A percentile compares a stretch with the other conserved stretches of the same genome.
phyloP scores from a whole-genome alignment of 495 filamentous ascomycete species.

The Recurvomyces mirabilis region DNA sequence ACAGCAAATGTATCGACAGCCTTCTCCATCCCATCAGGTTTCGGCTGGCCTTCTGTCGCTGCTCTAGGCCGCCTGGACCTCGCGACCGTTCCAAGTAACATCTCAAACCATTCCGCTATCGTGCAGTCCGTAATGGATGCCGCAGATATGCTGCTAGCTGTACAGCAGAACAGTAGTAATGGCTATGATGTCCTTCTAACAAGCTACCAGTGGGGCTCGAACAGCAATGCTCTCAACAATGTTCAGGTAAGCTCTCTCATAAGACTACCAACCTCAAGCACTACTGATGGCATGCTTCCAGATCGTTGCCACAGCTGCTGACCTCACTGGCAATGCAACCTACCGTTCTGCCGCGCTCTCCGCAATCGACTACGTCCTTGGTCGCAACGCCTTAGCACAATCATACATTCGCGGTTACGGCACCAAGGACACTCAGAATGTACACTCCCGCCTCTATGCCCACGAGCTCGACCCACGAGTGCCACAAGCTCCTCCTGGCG shows the following conservation, averaged over 20 bases:
- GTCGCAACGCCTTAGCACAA: slow-evolving; percentile 14
- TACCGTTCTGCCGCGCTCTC: slow-evolving; percentile 10
- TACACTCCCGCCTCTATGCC: slow-evolving; percentile 13
- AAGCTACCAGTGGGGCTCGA: slow-evolving; percentile 13
- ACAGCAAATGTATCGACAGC: slow-evolving; percentile 2
- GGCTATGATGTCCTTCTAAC: slow-evolving; percentile 8
- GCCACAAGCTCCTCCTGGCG: slow-evolving; percentile 9
- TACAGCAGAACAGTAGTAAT: slow-evolving; percentile 10
- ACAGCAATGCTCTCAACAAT: slow-evolving; percentile 16
- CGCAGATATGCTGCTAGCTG: slow-evolving; percentile 9
- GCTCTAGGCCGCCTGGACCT: slow-evolving; percentile 10
- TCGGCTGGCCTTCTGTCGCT: slow-evolving; percentile 10
- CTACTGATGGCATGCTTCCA: too few relatives aligned
- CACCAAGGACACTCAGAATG: slow-evolving; percentile 9
- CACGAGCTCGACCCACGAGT: slow-evolving; percentile 5
- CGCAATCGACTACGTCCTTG: slow-evolving; percentile 17
- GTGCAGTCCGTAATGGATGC: slow-evolving; percentile 13
- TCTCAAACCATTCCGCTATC: slow-evolving; percentile 11
- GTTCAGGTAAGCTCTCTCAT: slow-evolving; percentile 3
- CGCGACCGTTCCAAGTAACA: slow-evolving; percentile 14
- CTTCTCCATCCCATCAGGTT: slow-evolving; percentile 11
- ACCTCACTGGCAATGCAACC: slow-evolving; percentile 10
- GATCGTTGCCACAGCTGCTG: slow-evolving; percentile 13
- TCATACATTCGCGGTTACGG: slow-evolving; percentile 13
- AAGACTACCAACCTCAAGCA: not conserved